A percentile compares a stretch with the other conserved stretches of the same genome.
Evolutionary conservation across 1,284 basidiomycete genomes (phyloP).

Genomic region (Coniferiporia weirii): DNA sequence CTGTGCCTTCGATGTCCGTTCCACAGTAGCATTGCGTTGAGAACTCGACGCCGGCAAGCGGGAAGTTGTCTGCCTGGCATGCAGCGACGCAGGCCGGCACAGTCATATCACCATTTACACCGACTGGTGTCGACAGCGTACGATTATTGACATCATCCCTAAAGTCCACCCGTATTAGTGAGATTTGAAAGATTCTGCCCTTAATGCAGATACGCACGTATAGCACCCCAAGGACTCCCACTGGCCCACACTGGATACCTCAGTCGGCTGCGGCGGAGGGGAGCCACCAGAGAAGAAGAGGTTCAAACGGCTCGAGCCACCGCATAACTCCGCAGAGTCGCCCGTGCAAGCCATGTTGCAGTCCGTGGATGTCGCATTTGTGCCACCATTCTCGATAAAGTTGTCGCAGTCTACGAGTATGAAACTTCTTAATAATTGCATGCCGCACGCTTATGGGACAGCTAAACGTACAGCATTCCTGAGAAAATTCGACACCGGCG

Average conservation of each 20-base stretch:
- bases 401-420: slow-evolving; percentile 22
- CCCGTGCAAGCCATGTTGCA: slow-evolving; percentile 63
- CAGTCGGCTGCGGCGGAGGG: slow-evolving; percentile 48
- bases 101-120: slow-evolving; percentile 24
- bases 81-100: slow-evolving; percentile 25
- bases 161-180: slow-evolving; percentile 20
- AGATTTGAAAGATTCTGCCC: slow-evolving; percentile 43
- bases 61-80: slow-evolving; percentile 24
- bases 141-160: slow-evolving; percentile 23
- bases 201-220: slow-evolving; percentile 37
- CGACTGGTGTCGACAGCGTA: slow-evolving; percentile 18
- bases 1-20: slow-evolving; percentile 39
- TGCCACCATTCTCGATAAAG: slow-evolving; percentile 19
- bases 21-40: slow-evolving; percentile 51
- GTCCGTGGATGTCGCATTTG: slow-evolving; percentile 17
- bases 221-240: slow-evolving; percentile 65
- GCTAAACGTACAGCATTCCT: slow-evolving; percentile 22
- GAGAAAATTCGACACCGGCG: slow-evolving; percentile 23
- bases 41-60: slow-evolving; percentile 30
- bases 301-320: slow-evolving; percentile 53
- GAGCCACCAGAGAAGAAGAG: slow-evolving; percentile 56
- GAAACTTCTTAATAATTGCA: not conserved
- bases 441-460: not conserved
- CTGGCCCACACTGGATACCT: slow-evolving; percentile 46
- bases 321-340: slow-evolving; percentile 52